phyloP scores from a whole-genome alignment of 768 basidiomycete species.

The Rhodosporidiobolus sp. region DNA sequence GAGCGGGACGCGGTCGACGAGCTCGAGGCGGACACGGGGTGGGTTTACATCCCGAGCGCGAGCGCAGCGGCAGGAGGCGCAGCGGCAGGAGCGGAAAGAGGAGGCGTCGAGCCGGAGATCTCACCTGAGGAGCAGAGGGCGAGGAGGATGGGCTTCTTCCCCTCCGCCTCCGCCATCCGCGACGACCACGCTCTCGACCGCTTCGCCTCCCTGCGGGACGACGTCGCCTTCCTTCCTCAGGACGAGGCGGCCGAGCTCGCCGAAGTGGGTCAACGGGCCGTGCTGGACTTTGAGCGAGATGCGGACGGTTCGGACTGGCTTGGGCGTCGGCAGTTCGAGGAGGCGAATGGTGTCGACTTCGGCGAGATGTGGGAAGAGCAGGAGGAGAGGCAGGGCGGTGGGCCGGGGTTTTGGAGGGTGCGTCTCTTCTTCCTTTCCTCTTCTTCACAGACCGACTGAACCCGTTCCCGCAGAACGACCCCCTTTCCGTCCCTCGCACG shows the following conservation, averaged over 20 bases:
- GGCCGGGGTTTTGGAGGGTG: conserved; percentile 12
- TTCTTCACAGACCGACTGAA: neutral
- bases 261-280: too few species aligned
- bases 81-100: neutral
- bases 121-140: conserved; percentile 1
- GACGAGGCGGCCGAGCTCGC: too few species aligned
- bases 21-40: conserved; percentile 4
- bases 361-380: neutral
- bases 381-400: neutral
- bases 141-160: neutral
- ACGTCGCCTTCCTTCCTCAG: too few species aligned
- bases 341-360: neutral
- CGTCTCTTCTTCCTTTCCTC: neutral
- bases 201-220: neutral
- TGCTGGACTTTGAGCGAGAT: too few species aligned
- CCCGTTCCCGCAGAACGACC: neutral
- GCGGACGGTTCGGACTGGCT: too few species aligned
- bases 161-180: neutral
- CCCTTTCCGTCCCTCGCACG: neutral
- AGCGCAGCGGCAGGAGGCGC: neutral
- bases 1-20: neutral
- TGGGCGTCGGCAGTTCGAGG: neutral
- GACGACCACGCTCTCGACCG: too few species aligned
- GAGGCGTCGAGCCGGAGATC: neutral
- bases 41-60: neutral